phyloP scores from a whole-genome alignment of 768 basidiomycete genomes.

The Leccinum boreale region DNA sequence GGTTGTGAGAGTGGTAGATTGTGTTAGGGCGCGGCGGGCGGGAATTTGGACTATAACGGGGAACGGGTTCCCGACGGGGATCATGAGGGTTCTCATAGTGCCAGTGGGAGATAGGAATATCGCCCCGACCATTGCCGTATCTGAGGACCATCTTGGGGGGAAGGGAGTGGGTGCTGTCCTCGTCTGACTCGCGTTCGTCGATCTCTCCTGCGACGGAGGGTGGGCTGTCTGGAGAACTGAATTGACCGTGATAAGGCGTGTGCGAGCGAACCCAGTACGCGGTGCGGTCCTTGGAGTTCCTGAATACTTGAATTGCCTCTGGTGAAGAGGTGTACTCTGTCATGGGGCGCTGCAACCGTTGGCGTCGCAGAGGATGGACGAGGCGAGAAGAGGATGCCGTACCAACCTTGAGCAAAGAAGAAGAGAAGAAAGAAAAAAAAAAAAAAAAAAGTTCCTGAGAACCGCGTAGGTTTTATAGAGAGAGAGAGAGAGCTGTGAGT shows the following conservation, averaged over 20 bases:
- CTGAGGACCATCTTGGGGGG: constrained; percentile 74
- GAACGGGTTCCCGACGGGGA: constrained; percentile 4
- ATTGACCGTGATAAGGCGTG: constrained; percentile 32
- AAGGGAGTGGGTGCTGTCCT: constrained; percentile 40
- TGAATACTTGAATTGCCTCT: constrained; percentile 55
- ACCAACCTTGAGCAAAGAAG: constrained; percentile 3
- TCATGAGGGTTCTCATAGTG: constrained; percentile 28
- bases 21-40: constrained; percentile 28
- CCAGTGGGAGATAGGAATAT: constrained; percentile 58
- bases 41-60: constrained; percentile 25
- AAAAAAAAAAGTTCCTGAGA: not conserved
- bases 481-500: constrained; percentile 7
- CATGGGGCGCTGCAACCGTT: constrained; percentile 36
- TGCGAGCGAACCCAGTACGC: constrained; percentile 58
- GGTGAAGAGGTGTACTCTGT: constrained; percentile 63
- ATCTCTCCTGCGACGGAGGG: constrained; percentile 44
- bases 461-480: constrained; percentile 22
- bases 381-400: not conserved
- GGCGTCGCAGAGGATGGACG: not conserved
- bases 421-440: constrained; percentile 7
- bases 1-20: constrained; percentile 33
- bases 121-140: constrained; percentile 61
- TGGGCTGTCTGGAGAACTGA: constrained; percentile 58
- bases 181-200: constrained; percentile 39
- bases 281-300: constrained; percentile 59